Percentiles rank a stretch among this genome's conserved stretches.
Evolutionary conservation across 208 protist species (phyloP).

Genomic region (Phytomonas sp.): DNA sequence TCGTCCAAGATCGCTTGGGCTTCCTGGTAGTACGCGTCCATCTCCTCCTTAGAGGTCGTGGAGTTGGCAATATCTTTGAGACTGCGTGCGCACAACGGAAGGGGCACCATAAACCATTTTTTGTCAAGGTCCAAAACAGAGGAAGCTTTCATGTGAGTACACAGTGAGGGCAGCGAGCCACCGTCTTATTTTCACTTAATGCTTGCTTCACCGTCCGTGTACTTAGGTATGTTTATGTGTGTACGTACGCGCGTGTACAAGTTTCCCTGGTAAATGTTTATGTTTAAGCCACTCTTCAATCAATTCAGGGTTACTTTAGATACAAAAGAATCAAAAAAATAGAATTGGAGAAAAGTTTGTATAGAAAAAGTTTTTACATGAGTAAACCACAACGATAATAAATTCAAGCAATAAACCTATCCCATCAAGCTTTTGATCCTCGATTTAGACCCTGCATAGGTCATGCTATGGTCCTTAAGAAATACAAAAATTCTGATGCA

Average conservation of each 20-base stretch:
- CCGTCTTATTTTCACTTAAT: neutral
- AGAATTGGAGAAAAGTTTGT: neutral
- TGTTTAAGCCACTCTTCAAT: neutral
- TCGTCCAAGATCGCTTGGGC: slow-evolving; percentile 64
- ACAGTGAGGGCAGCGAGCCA: neutral
- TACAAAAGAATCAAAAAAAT: slow-evolving; percentile 12
- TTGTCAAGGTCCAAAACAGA: slow-evolving; percentile 67
- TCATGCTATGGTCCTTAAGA: neutral
- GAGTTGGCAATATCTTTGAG: slow-evolving; percentile 82
- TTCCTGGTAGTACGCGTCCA: slow-evolving; percentile 77
- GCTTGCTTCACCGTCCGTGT: neutral
- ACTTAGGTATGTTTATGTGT: slow-evolving; percentile 2
- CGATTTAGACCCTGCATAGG: neutral
- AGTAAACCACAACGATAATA: neutral
- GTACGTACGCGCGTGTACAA: neutral
- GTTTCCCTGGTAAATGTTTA: neutral
- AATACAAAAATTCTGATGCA: neutral
- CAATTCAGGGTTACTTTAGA: neutral
- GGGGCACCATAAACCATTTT: slow-evolving; percentile 66
- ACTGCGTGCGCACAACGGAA: slow-evolving; percentile 72
- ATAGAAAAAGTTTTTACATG: neutral
- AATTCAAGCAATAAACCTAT: slow-evolving; percentile 4
- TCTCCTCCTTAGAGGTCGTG: slow-evolving; percentile 63
- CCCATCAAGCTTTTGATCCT: neutral
- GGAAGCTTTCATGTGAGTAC: slow-evolving; percentile 12